These are phyloP conservation scores for Aspergillus nanangensis DNA, from an alignment of 495 filamentous ascomycete species.

Conservation along the genomic window DNA sequence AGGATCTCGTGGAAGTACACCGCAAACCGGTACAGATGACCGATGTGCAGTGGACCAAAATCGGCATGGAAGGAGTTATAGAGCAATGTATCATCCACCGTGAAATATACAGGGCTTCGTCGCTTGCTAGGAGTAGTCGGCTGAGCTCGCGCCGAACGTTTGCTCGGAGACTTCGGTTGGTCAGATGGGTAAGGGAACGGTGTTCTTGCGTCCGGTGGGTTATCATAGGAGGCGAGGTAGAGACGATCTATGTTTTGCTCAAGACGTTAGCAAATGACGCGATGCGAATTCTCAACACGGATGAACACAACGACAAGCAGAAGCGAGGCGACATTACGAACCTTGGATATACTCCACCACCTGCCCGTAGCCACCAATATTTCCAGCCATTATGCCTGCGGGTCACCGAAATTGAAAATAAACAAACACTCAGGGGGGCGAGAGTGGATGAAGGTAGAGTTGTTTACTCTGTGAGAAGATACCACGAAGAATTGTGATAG, in stretches of 20 bases:
- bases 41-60: slow-evolving; percentile 95
- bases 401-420: slow-evolving; percentile 3
- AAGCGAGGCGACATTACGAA: slow-evolving; percentile 32
- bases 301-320: too few relatives aligned
- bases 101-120: slow-evolving; percentile 83
- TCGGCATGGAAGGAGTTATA: slow-evolving; percentile 99
- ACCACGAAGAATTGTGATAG: slow-evolving; percentile 1
- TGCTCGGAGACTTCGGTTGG: slow-evolving; percentile 62
- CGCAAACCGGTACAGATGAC: slow-evolving; percentile 93
- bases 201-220: slow-evolving; percentile 71
- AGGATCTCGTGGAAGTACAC: slow-evolving; percentile 92
- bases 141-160: slow-evolving; percentile 66
- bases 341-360: slow-evolving; percentile 78
- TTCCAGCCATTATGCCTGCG: slow-evolving; percentile 29
- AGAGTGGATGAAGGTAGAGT: neutral
- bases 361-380: slow-evolving; percentile 56
- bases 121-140: slow-evolving; percentile 50
- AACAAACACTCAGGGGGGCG: slow-evolving; percentile 6
- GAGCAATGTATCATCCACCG: slow-evolving; percentile 83
- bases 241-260: slow-evolving; percentile 91
- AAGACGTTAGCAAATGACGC: too few relatives aligned
- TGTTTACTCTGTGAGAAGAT: neutral
- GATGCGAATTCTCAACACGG: too few relatives aligned
- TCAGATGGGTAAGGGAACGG: slow-evolving; percentile 78
- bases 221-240: slow-evolving; percentile 89